phyloP scores from a whole-genome alignment of 2,329 filamentous ascomycete species.

The Hypoxylon sp. region DNA sequence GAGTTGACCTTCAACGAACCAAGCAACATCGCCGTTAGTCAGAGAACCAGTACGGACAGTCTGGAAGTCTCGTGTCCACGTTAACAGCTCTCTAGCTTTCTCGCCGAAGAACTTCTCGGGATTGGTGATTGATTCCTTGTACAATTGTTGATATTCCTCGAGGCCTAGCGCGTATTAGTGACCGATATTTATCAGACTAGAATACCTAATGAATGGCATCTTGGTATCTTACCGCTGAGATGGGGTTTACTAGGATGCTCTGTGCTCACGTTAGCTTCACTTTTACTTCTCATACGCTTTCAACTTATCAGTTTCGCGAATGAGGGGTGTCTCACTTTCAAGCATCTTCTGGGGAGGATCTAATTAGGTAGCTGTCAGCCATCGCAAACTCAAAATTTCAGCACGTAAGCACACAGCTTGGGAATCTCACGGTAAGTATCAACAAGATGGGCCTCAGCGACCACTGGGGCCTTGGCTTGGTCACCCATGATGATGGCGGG shows the following conservation, averaged over 20 bases:
- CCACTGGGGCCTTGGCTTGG: constrained; percentile 69
- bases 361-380: constrained; percentile 55
- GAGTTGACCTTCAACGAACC: constrained; percentile 93
- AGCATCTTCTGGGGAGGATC: constrained; percentile 78
- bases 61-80: constrained; percentile 92
- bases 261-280: constrained; percentile 57
- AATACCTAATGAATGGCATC: background rate
- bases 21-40: constrained; percentile 85
- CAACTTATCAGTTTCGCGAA: constrained; percentile 4
- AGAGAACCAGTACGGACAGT: constrained; percentile 87
- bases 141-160: constrained; percentile 77
- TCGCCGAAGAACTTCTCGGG: constrained; percentile 92
- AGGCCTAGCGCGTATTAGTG: constrained; percentile 63
- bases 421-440: constrained; percentile 76
- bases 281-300: constrained; percentile 5
- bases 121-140: constrained; percentile 89
- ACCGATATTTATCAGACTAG: background rate
- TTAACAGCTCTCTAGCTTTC: constrained; percentile 88
- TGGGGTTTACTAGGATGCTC: constrained; percentile 80
- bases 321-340: constrained; percentile 68
- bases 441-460: constrained; percentile 82
- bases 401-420: constrained; percentile 10
- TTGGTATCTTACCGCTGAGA: constrained; percentile 68
- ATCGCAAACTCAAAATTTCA: constrained; percentile 15
- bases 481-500: constrained; percentile 65